Evolutionary conservation across 805 yeast species (phyloP).

Genomic region (Kluyveromyces wickerhamii): DNA sequence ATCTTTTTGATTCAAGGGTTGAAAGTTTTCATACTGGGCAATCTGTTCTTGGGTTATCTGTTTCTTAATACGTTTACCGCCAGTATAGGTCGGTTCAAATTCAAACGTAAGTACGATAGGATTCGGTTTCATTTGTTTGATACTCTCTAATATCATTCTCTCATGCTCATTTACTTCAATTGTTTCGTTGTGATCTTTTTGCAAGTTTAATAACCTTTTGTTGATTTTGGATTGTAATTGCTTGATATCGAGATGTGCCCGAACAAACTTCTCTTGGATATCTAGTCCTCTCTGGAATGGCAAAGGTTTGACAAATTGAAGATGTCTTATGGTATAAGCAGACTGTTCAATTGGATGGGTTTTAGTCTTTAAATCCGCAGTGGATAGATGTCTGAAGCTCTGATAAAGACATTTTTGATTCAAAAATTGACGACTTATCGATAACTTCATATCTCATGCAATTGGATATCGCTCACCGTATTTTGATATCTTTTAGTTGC

Average conservation of each 20-base stretch:
- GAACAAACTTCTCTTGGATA: slow-evolving; percentile 49
- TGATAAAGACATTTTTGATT: too few species aligned
- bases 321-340: slow-evolving; percentile 35
- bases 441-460: too few species aligned
- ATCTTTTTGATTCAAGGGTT: slow-evolving; percentile 17
- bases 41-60: slow-evolving; percentile 33
- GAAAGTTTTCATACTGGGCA: slow-evolving; percentile 18
- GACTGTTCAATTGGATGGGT: slow-evolving; percentile 30
- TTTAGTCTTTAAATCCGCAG: too few species aligned
- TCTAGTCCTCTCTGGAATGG: slow-evolving; percentile 43
- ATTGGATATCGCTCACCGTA: too few species aligned
- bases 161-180: slow-evolving; percentile 39
- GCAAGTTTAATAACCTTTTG: slow-evolving; percentile 33
- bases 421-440: too few species aligned
- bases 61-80: slow-evolving; percentile 75
- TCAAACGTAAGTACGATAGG: slow-evolving; percentile 78
- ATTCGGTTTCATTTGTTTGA: slow-evolving; percentile 42
- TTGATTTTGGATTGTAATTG: slow-evolving; percentile 41
- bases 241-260: slow-evolving; percentile 52
- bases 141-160: slow-evolving; percentile 35
- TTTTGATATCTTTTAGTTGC: too few species aligned
- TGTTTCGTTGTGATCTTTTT: slow-evolving; percentile 31
- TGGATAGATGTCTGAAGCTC: too few species aligned
- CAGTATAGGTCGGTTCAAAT: slow-evolving; percentile 80
- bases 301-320: slow-evolving; percentile 34